Evolutionary conservation across 495 filamentous ascomycete species (phyloP).

Genomic region (Saxophila tyrrhenica): DNA sequence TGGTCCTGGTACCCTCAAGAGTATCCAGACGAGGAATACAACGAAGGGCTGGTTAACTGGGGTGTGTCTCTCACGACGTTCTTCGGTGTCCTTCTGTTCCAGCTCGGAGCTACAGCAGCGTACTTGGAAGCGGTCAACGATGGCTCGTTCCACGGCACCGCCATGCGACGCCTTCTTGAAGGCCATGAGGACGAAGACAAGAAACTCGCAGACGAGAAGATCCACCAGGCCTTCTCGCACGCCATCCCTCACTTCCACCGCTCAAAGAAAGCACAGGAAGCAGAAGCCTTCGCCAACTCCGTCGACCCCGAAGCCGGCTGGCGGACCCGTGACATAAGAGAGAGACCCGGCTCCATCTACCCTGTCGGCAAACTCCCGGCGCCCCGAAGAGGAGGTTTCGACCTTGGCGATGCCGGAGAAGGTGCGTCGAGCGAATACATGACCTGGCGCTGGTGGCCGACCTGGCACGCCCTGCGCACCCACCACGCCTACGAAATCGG

Average conservation of each 20-base stretch:
- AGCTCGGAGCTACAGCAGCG: constrained; percentile 13
- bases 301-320: constrained; percentile 11
- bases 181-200: constrained; percentile 13
- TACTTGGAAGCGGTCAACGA: constrained; percentile 21
- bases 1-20: constrained; percentile 7
- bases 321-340: constrained; percentile 1
- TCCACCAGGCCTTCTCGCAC: constrained; percentile 12
- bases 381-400: constrained; percentile 10
- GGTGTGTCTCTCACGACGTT: constrained; percentile 13
- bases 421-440: constrained; percentile 7
- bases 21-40: constrained; percentile 2
- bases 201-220: constrained; percentile 12
- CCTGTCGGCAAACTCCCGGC: constrained; percentile 9
- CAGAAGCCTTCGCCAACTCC: not conserved
- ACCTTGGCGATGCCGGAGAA: constrained; percentile 10
- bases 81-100: constrained; percentile 15
- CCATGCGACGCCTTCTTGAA: constrained; percentile 11
- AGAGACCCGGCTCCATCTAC: constrained; percentile 9
- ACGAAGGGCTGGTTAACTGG: constrained; percentile 1
- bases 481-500: constrained; percentile 19
- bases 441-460: constrained; percentile 19
- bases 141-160: constrained; percentile 11
- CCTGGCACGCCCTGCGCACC: constrained; percentile 14
- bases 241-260: constrained; percentile 3
- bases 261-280: constrained; percentile 4